A percentile compares a stretch with the other conserved stretches of the same genome.
Evolutionary conservation across 139 green algal species (phyloP).

Genomic region (Medakamo hakoo): DNA sequence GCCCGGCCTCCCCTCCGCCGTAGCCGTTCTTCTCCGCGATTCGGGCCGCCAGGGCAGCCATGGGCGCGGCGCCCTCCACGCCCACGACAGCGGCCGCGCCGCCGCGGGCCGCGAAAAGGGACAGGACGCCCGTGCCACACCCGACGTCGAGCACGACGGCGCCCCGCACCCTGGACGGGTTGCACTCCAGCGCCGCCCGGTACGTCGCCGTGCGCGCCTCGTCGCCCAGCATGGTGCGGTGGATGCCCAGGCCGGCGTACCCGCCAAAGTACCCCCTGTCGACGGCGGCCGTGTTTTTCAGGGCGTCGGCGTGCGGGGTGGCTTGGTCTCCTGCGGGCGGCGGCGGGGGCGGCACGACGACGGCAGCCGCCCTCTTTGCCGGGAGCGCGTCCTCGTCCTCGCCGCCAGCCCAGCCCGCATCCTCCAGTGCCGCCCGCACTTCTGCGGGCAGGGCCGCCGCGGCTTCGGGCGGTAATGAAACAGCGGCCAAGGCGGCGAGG

Average conservation of each 20-base stretch:
- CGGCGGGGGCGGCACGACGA: too few species aligned
- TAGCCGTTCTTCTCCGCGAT: conserved; percentile 32
- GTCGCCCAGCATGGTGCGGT: conserved; percentile 77
- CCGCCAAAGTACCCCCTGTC: conserved; percentile 76
- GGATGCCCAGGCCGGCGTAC: conserved; percentile 80
- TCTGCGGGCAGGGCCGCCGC: not conserved
- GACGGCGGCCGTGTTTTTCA: conserved; percentile 13
- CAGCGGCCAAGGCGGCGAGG: conserved; percentile 8
- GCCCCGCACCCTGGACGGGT: conserved; percentile 49
- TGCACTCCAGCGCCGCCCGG: conserved; percentile 51
- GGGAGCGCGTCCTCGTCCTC: not conserved
- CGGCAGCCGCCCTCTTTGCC: not conserved
- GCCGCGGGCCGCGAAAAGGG: conserved; percentile 71
- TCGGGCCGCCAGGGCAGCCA: conserved; percentile 36
- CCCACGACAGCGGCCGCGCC: conserved; percentile 58
- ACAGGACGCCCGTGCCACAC: conserved; percentile 87
- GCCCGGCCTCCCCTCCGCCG: conserved; percentile 10
- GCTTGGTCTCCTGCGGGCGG: too few species aligned
- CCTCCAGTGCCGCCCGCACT: conserved; percentile 1
- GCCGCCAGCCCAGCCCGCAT: not conserved
- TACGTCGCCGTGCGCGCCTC: conserved; percentile 70
- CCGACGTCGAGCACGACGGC: conserved; percentile 78
- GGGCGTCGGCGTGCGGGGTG: too few species aligned
- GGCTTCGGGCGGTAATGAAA: conserved; percentile 4
- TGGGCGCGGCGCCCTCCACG: conserved; percentile 32